Percentiles rank a stretch among this genome's conserved stretches.
Evolutionary conservation across 352 stramenopile species (phyloP).

Genomic region (Globisporangium yorkense): DNA sequence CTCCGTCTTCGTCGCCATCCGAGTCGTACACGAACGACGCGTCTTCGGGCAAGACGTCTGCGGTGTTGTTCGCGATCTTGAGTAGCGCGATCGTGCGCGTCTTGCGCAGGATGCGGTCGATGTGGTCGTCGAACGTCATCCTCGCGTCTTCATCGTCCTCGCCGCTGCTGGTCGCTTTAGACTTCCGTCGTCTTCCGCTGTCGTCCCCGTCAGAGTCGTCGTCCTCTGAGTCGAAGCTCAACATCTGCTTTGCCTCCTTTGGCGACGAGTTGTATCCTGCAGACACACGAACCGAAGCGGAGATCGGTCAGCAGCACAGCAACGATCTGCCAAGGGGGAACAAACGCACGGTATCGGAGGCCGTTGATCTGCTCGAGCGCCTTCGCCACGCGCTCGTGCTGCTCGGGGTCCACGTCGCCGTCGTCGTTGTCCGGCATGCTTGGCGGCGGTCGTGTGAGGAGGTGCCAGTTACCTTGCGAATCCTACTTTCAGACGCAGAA

Average conservation of each 20-base stretch:
- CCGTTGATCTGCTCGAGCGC: constrained; percentile 70
- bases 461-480: too few relatives aligned
- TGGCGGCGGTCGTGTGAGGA: too few relatives aligned
- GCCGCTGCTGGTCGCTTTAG: constrained; percentile 6
- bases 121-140: constrained; percentile 61
- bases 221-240: constrained; percentile 29
- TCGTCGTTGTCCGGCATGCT: neutral
- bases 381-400: constrained; percentile 55
- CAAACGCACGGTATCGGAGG: constrained; percentile 47
- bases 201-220: constrained; percentile 23
- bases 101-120: constrained; percentile 55
- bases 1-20: constrained; percentile 12
- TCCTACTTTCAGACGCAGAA: too few relatives aligned
- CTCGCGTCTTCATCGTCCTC: constrained; percentile 2
- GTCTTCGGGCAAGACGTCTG: constrained; percentile 39
- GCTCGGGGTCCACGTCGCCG: constrained; percentile 18
- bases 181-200: neutral
- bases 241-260: constrained; percentile 35
- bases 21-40: constrained; percentile 32
- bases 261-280: constrained; percentile 41
- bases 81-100: constrained; percentile 62
- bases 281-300: neutral
- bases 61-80: constrained; percentile 75
- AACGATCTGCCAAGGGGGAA: neutral
- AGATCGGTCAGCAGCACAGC: neutral